Evolutionary conservation across 2,329 filamentous ascomycete species (phyloP), one percentile per base, ranked within the genome.

Genomic region (Colletotrichum simmondsii): DNA sequence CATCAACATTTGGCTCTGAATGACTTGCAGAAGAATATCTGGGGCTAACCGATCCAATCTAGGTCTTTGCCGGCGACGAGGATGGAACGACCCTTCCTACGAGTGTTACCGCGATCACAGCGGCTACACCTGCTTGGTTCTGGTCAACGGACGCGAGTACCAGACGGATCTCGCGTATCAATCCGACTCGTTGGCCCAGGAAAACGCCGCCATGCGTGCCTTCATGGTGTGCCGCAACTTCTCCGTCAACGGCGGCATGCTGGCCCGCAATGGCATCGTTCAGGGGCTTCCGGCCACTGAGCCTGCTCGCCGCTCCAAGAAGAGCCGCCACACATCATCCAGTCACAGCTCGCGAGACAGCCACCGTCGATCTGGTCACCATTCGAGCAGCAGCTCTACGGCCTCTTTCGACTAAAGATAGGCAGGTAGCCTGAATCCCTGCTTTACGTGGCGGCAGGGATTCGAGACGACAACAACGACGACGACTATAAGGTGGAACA

Each of bases 191-290:
- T 88, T 97, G 76, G 96, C 96, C 59, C 94, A 95, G 80, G 95
- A 98, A 83, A 97, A 96, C 79, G 96, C 96, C 30, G 96, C 96
- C 73, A 97, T 97, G 90, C 93, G 95, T 75, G 96, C 96, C 71
- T 98, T 98, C 84, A 96, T 98, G 91, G 97, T 98, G 77, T 98
- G 96, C 87, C 93, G 95, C 76, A 98, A 98, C 88, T 98, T 98
- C 85, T 97, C 95, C 68, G 94, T 97, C 83, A 98, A 98, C 81
- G 95, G 97, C 78, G 96, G 96, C 81, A 98, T 97, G 95, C 86
- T 92, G 75, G 91, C 90, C 75, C 89, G 90, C 75, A 92, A 92
- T 79, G 91, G 91, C 56, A 91, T 92, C 75, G 90, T 92, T 75
- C 91, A 92, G 82, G 91, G 91, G 62, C 86, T 92, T 49, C 91